Evolutionary conservation across 805 yeast species (phyloP), one percentile per base, ranked within the genome.

Genomic region (Starmera amethionina): DNA sequence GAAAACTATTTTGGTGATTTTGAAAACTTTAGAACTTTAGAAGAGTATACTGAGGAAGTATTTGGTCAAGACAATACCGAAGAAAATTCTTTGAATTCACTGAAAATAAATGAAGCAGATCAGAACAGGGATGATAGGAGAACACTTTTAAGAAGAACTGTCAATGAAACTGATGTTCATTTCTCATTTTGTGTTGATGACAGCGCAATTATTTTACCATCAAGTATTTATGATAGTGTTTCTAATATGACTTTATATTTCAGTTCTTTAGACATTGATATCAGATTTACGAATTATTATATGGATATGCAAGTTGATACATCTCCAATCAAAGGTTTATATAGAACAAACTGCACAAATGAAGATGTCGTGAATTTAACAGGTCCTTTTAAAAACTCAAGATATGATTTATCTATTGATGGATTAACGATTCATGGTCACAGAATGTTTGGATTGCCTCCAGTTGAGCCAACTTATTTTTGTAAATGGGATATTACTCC

Each of bases 1-100:
- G 96, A 85, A 54, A 93, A 93, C 55, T 90, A 93, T 56, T 84
- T 93, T 58, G 98, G 98, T 3, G 93, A 85, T 35, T 70, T 72
- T 44, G 69, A 75, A n/a, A 85, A 79, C 49, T 93, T 93, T 56
- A 78, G 75, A 47, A 93, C 97, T 0, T 70, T 87, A 36, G 93
- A 86, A 46, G 98, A 90, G 55, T 89, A 79, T 48, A 73, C 78
- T 4, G 59, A 55, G 16, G 54, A 55, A 14, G 44, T 54, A 13
- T 45, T 41, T 27, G 36, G 37, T 8, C 32, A 36, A 5, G 35
- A 34, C 13, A 32, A 36, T 8, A 32, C 35, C 6, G 12, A 16
- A 15, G 10, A 9, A 14, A 10, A 32, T 11, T 22, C 27, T 22
- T 22, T 22, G 27, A 22, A 22, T 8, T 22, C 27, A 22, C 9